Evolutionary conservation across 2,329 filamentous ascomycete species (phyloP).

Genomic region (Hypoxylon sp.): DNA sequence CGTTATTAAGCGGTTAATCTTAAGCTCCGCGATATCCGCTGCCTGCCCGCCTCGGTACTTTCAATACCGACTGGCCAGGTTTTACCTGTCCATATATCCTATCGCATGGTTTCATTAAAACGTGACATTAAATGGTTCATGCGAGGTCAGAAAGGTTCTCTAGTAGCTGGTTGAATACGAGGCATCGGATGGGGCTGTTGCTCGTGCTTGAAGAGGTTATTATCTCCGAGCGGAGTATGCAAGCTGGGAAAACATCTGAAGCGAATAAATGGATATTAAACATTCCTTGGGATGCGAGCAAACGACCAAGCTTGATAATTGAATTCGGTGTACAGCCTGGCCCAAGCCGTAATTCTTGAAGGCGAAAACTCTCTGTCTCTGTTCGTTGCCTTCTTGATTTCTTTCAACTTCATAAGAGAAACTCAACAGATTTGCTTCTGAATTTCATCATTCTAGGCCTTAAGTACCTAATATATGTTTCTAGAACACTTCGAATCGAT

Average conservation of each 20-base stretch:
- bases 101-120: conserved; percentile 16
- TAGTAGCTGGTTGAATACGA: conserved; percentile 11
- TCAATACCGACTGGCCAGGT: neutral
- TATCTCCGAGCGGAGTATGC: conserved; percentile 5
- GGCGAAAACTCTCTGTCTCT: neutral
- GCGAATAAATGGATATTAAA: conserved; percentile 1
- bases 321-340: neutral
- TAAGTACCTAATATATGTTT: neutral
- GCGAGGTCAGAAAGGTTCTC: neutral
- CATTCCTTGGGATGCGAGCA: neutral
- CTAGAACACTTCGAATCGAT: neutral
- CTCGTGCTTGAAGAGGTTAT: neutral
- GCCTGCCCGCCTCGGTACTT: neutral
- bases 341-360: neutral
- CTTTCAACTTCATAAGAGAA: neutral
- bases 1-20: conserved; percentile 5
- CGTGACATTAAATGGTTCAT: conserved; percentile 17
- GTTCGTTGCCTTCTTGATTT: neutral
- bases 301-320: neutral
- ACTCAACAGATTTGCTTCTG: neutral
- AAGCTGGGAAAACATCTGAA: neutral
- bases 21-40: conserved; percentile 13
- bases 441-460: neutral
- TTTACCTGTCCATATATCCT: conserved; percentile 12
- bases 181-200: conserved; percentile 5